Conservation (phyloP, 2,329 filamentous ascomycete genomes). For the Penicillium nordicum region DNA sequence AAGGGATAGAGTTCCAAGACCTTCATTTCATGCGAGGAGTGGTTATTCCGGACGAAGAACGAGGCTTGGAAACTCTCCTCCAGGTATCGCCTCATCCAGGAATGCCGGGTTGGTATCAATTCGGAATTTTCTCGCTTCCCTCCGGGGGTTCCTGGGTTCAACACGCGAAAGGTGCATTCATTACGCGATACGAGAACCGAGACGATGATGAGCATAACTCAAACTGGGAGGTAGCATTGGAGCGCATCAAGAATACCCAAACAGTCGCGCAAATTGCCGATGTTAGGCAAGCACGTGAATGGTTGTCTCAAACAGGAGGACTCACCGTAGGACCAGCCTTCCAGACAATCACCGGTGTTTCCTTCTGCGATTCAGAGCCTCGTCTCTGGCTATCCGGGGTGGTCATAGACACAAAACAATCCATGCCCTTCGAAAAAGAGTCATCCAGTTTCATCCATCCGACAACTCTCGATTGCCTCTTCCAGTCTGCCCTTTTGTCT, state of each 20-base stretch:
- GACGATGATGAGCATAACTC: slow-evolving; percentile 6
- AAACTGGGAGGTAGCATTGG: slow-evolving; percentile 13
- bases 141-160: slow-evolving; percentile 18
- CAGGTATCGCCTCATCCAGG: slow-evolving; percentile 16
- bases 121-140: slow-evolving; percentile 19
- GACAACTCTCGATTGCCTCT: slow-evolving; percentile 21
- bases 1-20: slow-evolving; percentile 19
- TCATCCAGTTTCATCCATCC: slow-evolving; percentile 19
- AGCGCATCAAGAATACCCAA: slow-evolving; percentile 17
- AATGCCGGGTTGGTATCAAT: slow-evolving; percentile 21
- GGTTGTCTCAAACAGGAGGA: slow-evolving; percentile 22
- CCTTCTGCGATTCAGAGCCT: slow-evolving; percentile 12
- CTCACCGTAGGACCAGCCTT: slow-evolving; percentile 18
- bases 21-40: slow-evolving; percentile 17
- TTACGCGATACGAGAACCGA: slow-evolving; percentile 5
- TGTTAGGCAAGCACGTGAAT: slow-evolving; percentile 16
- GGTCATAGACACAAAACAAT: slow-evolving; percentile 15
- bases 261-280: slow-evolving; percentile 10
- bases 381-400: slow-evolving; percentile 14
- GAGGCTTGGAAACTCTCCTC: slow-evolving; percentile 18
- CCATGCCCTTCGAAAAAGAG: slow-evolving; percentile 20
- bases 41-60: slow-evolving; percentile 18
- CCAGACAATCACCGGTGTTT: slow-evolving; percentile 11
- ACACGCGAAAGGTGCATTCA: slow-evolving; percentile 19
- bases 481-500: slow-evolving; percentile 22